phyloP scores from a whole-genome alignment of 2,329 filamentous ascomycete species.

The Epichloe festucae region DNA sequence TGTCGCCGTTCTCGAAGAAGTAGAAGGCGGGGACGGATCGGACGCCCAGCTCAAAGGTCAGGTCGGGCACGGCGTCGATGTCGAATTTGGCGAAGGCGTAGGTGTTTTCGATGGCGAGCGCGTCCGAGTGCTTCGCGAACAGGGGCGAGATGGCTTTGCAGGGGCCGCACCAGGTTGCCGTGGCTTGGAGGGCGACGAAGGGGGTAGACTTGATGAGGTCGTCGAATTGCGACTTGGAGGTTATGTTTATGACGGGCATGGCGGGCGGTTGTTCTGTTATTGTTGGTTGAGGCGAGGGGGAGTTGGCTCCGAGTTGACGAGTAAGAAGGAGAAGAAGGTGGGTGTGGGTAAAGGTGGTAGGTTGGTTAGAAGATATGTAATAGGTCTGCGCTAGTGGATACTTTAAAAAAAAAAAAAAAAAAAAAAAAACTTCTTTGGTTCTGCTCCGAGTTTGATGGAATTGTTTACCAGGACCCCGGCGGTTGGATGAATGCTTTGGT shows the following conservation, averaged over 20 bases:
- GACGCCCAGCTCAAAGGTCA: constrained; percentile 36
- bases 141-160: constrained; percentile 47
- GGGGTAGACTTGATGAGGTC: constrained; percentile 32
- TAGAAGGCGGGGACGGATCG: constrained; percentile 47
- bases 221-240: constrained; percentile 32
- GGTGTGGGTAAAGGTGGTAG: no score
- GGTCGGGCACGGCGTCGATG: constrained; percentile 39
- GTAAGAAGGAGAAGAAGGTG: no score
- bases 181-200: constrained; percentile 44
- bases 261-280: constrained; percentile 1
- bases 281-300: no score
- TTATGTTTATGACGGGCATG: constrained; percentile 27
- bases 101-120: constrained; percentile 22
- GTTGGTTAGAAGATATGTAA: no score
- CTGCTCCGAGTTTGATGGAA: no score
- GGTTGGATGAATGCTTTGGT: no score
- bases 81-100: constrained; percentile 47
- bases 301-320: no score
- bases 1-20: constrained; percentile 43
- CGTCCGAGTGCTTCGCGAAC: constrained; percentile 34
- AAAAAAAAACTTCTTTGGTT: no score
- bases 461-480: no score
- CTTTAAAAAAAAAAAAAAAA: no score
- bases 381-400: no score
- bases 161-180: constrained; percentile 46